Evolutionary conservation across 768 basidiomycete genomes (phyloP).

Genomic region (Leucocoprinus birnbaumii): DNA sequence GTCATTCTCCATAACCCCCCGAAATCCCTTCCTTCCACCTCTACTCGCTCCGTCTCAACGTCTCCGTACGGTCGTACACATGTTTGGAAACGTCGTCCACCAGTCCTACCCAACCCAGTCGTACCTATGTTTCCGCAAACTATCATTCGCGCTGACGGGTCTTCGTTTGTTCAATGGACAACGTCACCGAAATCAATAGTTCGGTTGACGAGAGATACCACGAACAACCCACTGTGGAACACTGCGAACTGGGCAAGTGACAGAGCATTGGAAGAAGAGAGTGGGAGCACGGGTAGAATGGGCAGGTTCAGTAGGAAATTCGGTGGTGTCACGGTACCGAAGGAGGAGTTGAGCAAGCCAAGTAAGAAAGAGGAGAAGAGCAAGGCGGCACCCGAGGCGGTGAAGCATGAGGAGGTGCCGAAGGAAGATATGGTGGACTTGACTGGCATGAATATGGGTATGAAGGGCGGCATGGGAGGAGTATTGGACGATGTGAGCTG

Average conservation of each 20-base stretch:
- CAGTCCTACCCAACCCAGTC: conserved; percentile 74
- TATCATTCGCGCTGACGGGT: conserved; percentile 85
- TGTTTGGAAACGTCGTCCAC: conserved; percentile 69
- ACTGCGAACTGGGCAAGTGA: conserved; percentile 50
- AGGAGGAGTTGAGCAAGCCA: neutral
- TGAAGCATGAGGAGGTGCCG: neutral
- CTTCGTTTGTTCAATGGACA: conserved; percentile 84
- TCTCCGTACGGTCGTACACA: conserved; percentile 86
- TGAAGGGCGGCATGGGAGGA: conserved; percentile 14
- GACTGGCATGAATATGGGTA: conserved; percentile 34
- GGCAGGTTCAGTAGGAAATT: conserved; percentile 80
- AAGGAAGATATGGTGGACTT: conserved; percentile 7
- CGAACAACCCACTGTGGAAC: conserved; percentile 88
- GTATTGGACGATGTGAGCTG: conserved; percentile 10
- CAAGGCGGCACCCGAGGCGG: neutral
- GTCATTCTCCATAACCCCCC: neutral
- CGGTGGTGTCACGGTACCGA: conserved; percentile 20
- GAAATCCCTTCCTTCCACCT: neutral
- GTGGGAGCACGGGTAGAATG: conserved; percentile 69
- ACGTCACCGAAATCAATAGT: conserved; percentile 81
- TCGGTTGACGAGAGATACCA: conserved; percentile 81
- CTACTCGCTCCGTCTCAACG: conserved; percentile 44
- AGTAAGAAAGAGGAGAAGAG: neutral
- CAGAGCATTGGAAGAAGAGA: conserved; percentile 61
- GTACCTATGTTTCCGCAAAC: conserved; percentile 86